Evolutionary conservation across 2,329 filamentous ascomycete species (phyloP).

Genomic region (Fusarium siculi): DNA sequence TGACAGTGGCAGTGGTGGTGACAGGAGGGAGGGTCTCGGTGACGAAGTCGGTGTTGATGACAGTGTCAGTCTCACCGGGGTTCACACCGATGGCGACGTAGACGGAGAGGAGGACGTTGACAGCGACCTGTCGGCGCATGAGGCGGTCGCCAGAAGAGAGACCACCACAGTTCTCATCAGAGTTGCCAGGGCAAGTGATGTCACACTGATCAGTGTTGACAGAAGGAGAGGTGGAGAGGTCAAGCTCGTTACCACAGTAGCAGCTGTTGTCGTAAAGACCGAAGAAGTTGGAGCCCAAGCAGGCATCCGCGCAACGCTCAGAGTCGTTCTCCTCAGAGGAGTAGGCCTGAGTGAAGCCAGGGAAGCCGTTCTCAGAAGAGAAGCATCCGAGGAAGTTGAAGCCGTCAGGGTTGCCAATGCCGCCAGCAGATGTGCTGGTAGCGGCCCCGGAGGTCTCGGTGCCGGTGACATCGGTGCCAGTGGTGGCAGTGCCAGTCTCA

Average conservation of each 20-base stretch:
- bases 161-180: conserved; percentile 43
- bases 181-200: conserved; percentile 44
- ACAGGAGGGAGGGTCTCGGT: conserved; percentile 43
- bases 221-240: conserved; percentile 3
- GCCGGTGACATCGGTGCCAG: conserved; percentile 1
- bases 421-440: conserved; percentile 6
- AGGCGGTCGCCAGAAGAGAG: conserved; percentile 8
- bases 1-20: conserved; percentile 43
- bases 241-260: conserved; percentile 43
- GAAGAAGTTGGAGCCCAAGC: conserved; percentile 40
- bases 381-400: conserved; percentile 46
- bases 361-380: conserved; percentile 43
- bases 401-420: conserved; percentile 13
- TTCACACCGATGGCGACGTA: conserved; percentile 29
- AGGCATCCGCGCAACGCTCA: conserved; percentile 39
- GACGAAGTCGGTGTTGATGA: conserved; percentile 29
- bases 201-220: conserved; percentile 39
- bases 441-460: not conserved
- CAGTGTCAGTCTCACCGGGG: conserved; percentile 19
- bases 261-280: conserved; percentile 44
- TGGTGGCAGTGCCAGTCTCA: not conserved
- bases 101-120: conserved; percentile 41
- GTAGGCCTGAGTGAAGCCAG: conserved; percentile 33
- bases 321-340: conserved; percentile 28
- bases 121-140: conserved; percentile 36